phyloP scores from a whole-genome alignment of 768 basidiomycete species.

The Xerocomellus chrysenteron region DNA sequence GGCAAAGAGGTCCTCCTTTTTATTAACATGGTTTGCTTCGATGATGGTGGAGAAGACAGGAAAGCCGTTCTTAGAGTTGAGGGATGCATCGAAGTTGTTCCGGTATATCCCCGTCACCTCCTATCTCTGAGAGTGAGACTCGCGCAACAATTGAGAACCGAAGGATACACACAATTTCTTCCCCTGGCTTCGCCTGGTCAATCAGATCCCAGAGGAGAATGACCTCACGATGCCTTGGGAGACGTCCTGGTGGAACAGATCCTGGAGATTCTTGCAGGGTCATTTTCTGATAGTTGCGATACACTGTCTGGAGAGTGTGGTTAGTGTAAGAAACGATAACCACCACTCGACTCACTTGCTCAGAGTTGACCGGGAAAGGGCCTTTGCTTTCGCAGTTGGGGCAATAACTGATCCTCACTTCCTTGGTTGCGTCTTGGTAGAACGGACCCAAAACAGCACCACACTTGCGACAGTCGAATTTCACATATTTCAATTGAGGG shows the following conservation, averaged over 20 bases:
- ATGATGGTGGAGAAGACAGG: conserved; percentile 98
- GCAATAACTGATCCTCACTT: conserved; percentile 93
- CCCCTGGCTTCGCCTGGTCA: conserved; percentile 96
- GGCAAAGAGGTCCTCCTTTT: conserved; percentile 99
- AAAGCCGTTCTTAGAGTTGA: conserved; percentile 98
- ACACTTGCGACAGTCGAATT: conserved; percentile 96
- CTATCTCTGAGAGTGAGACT: conserved; percentile 39
- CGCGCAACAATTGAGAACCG: not conserved
- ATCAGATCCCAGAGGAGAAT: conserved; percentile 97
- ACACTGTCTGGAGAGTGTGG: conserved; percentile 71
- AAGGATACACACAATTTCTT: conserved; percentile 78
- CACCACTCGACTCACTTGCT: conserved; percentile 61
- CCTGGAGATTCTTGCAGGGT: conserved; percentile 98
- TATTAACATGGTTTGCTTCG: conserved; percentile 98
- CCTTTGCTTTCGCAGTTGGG: conserved; percentile 93
- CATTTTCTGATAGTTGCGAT: conserved; percentile 99
- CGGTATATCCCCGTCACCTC: conserved; percentile 98
- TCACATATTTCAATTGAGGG: conserved; percentile 99
- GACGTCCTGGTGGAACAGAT: conserved; percentile 94
- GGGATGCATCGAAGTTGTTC: conserved; percentile 97
- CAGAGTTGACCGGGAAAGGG: conserved; percentile 94
- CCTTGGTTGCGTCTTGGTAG: conserved; percentile 94
- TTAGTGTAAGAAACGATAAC: not conserved
- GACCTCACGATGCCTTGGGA: conserved; percentile 96
- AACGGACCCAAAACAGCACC: conserved; percentile 94